Evolutionary conservation across 2,329 filamentous ascomycete genomes (phyloP), one percentile per base, ranked within the genome.

Genomic region (Alternaria atra): DNA sequence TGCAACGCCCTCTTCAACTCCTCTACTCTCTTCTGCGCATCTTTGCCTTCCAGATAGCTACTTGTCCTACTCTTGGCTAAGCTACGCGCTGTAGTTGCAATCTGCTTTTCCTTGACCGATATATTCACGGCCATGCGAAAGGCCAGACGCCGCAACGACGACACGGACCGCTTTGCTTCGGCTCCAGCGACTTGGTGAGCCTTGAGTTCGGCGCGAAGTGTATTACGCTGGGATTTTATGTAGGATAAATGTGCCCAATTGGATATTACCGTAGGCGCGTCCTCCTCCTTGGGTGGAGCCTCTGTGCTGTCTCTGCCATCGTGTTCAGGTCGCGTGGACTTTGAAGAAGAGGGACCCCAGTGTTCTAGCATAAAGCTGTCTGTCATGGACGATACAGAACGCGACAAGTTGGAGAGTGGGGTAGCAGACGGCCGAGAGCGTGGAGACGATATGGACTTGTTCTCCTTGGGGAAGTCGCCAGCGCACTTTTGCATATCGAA

Each of bases 81-180:
- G 34, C 69, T 77, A 32, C 71, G 66, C 17, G 77, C 73, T 10
- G 72, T 73, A 13, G 67, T 73, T 23, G 73, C 75, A 54, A 79
- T 77, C 50, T 77, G 73, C 53, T 74, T 74, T 57, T 79, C 77
- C 65, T 79, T 79, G 37, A 79, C 74, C 13, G 75, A 77, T 30
- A 78, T 79, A 42, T 76, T 78, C 34, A 79, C 73, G 13, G 75
- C 77, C 67, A 79, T 76, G 47, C 77, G 75, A 56, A 79, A 73
- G 10, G 77, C 77, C 37, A 79, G 68, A 34, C 76, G 72, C 37
- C 77, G 72, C 29, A 79, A 62, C 27, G 75, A 73, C 46, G 75
- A 61, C 15, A 79, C 73, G 0, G 75, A 77, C 13, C 74, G 72
- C 58, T 74, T 75, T 6, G 75, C 73, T 60, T 78, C 74, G 3